Percentiles rank a stretch among this genome's conserved stretches.
These are phyloP conservation scores for Saccharomyces jurei DNA, from an alignment of 805 yeast species.

Conservation along the genomic window DNA sequence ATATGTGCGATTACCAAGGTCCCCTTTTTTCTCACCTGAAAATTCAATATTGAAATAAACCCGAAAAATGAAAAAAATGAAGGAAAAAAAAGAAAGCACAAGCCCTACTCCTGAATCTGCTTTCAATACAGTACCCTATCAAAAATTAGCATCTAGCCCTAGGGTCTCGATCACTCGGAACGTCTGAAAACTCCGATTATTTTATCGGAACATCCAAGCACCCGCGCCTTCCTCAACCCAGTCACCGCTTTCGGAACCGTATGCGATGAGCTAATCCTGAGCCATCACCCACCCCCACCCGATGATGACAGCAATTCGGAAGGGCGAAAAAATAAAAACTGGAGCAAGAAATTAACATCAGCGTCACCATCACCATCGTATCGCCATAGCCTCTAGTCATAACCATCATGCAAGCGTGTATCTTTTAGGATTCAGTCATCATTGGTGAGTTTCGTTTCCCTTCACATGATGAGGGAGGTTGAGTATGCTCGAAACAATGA, in stretches of 20 bases:
- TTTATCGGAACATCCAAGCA: not conserved
- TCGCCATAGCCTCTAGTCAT: not conserved
- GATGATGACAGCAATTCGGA: not conserved
- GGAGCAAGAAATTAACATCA: not conserved
- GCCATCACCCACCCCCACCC: not conserved
- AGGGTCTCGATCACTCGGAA: not conserved
- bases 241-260: not conserved
- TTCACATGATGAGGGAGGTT: not conserved
- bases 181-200: not conserved
- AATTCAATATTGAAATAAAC: not conserved
- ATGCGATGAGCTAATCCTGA: not conserved
- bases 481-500: not conserved
- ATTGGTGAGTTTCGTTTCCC: not conserved
- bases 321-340: not conserved
- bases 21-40: not conserved
- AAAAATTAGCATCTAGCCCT: not conserved
- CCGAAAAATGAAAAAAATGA: not conserved
- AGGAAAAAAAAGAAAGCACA: not conserved
- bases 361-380: not conserved
- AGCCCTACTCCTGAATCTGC: not conserved
- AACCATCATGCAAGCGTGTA: not conserved
- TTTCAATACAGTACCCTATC: not conserved
- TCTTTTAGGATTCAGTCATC: not conserved
- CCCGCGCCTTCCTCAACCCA: not conserved
- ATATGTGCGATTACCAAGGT: not conserved